These are phyloP conservation scores for Inga laurina DNA, from an alignment of 306 rosid genomes.

Conservation along the genomic window DNA sequence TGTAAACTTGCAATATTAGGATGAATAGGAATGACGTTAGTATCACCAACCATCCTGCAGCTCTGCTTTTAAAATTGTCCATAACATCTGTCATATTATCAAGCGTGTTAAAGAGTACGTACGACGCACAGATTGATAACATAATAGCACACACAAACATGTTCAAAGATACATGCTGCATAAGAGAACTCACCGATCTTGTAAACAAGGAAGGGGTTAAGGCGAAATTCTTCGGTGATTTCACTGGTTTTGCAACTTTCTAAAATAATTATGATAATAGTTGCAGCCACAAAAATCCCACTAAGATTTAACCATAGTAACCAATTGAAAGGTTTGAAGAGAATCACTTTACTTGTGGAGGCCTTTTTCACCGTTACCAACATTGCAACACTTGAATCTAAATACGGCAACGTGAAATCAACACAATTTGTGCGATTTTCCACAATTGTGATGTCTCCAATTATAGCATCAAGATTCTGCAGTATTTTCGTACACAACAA, in stretches of 20 bases:
- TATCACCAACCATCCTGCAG: not conserved
- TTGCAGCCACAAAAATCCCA: not conserved
- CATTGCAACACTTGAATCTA: not conserved
- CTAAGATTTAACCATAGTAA: not conserved
- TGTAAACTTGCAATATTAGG: not conserved
- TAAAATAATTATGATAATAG: not conserved
- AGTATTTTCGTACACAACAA: not conserved
- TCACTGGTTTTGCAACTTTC: not conserved
- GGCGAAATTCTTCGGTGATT: not conserved
- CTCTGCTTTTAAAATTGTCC: not conserved
- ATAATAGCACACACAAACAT: too few species aligned
- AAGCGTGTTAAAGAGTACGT: not conserved
- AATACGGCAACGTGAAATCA: not conserved
- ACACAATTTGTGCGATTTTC: not conserved
- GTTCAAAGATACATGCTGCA: not conserved
- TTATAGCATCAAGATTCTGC: slow-evolving; percentile 3
- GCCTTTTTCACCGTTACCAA: not conserved
- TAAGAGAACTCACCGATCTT: not conserved
- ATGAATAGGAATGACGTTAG: not conserved
- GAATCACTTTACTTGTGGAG: not conserved
- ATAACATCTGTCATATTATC: not conserved
- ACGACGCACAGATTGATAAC: too few species aligned
- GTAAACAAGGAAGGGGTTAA: not conserved
- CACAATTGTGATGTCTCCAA: not conserved
- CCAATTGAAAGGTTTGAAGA: not conserved